Evolutionary conservation across 495 filamentous ascomycete species (phyloP).

Genomic region (Penicillium mononematosum): DNA sequence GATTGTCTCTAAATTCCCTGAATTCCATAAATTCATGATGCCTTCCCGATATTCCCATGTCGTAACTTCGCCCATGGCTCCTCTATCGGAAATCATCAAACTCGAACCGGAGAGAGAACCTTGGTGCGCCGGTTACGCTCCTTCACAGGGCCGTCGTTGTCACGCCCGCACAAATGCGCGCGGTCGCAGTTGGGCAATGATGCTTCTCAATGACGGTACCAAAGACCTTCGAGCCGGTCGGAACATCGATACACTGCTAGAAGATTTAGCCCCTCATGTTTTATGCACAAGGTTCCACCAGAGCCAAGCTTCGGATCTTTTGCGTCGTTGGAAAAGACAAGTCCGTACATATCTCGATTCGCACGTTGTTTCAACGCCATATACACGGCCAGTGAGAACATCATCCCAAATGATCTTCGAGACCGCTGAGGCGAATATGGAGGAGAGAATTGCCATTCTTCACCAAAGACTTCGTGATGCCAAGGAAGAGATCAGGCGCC

Average conservation of each 20-base stretch:
- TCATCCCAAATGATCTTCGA: neutral
- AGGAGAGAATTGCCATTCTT: neutral
- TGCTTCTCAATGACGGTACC: conserved; percentile 26
- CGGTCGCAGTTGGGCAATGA: conserved; percentile 17
- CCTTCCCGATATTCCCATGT: neutral
- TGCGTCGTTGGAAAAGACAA: conserved; percentile 17
- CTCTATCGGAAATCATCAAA: conserved; percentile 27
- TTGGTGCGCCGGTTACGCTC: conserved; percentile 28
- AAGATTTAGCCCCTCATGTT: conserved; percentile 27
- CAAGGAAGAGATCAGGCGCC: neutral
- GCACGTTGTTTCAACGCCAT: neutral
- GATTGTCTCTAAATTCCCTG: neutral
- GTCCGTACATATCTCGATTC: conserved; percentile 15
- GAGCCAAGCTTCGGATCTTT: conserved; percentile 22
- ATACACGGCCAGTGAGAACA: neutral
- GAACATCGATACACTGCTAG: conserved; percentile 19
- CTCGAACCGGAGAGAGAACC: conserved; percentile 27
- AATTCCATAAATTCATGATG: neutral
- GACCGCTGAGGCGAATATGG: neutral
- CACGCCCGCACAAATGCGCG: conserved; percentile 18
- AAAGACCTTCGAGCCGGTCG: conserved; percentile 18
- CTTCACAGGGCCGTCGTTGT: conserved; percentile 27
- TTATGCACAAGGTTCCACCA: conserved; percentile 30
- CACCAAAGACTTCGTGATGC: neutral
- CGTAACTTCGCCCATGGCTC: neutral